Evolutionary conservation across 306 rosid genomes (phyloP).

Genomic region (Pachyrhizus erosus): DNA sequence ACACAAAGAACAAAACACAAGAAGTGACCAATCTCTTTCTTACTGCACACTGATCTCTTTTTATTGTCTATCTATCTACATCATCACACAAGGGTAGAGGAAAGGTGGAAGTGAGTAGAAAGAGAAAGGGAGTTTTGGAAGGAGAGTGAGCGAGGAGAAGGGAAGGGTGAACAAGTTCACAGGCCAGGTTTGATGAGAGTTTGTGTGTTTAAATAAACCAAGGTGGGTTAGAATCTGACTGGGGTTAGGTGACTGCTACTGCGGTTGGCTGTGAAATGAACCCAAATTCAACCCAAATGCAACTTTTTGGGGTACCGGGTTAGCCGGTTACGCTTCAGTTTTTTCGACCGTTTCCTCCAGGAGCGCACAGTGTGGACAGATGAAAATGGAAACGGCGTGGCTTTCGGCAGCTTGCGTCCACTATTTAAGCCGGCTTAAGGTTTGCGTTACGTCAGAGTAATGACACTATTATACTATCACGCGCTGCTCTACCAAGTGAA

Average conservation of each 20-base stretch:
- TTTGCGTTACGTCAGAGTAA: constrained; percentile 48
- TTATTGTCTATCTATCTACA: constrained; percentile 46
- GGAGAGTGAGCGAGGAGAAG: neutral
- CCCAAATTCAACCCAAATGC: constrained; percentile 74
- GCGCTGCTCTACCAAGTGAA: constrained; percentile 14
- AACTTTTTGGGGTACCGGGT: constrained; percentile 52
- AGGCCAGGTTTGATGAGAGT: constrained; percentile 46
- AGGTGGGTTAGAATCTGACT: constrained; percentile 72
- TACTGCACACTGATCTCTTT: neutral
- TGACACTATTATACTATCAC: neutral
- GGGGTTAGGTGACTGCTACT: constrained; percentile 68
- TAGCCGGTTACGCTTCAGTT: constrained; percentile 44
- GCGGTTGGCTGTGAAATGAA: constrained; percentile 61
- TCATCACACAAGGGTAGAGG: constrained; percentile 36
- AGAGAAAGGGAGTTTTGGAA: neutral
- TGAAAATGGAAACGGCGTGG: constrained; percentile 47
- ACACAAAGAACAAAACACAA: constrained; percentile 21
- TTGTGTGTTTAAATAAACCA: constrained; percentile 69
- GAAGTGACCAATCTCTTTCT: constrained; percentile 33
- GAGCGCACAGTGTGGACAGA: constrained; percentile 23
- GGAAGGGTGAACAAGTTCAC: constrained; percentile 58
- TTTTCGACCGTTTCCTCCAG: constrained; percentile 48
- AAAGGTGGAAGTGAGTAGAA: neutral
- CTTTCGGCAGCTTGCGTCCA: constrained; percentile 43
- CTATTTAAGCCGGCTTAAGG: constrained; percentile 39